Conservation (phyloP, 2,329 filamentous ascomycete genomes). For the Fusarium liriodendri region DNA sequence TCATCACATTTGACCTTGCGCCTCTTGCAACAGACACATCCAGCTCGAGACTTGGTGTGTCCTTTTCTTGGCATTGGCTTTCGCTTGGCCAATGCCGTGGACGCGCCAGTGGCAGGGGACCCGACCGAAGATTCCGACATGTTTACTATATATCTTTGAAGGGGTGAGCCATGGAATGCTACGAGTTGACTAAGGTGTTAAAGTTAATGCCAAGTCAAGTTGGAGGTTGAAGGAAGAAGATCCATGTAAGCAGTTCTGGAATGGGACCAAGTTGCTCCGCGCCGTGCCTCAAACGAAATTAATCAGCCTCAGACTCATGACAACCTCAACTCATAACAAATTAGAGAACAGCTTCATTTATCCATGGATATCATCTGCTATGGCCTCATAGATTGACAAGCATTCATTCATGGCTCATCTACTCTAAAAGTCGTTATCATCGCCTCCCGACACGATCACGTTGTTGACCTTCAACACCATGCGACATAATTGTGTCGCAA, state of each 20-base stretch:
- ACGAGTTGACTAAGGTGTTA: neutral
- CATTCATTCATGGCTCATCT: constrained; percentile 39
- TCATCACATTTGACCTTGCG: constrained; percentile 60
- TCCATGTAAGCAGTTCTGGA: constrained; percentile 16
- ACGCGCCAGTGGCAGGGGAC: neutral
- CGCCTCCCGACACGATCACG: constrained; percentile 89
- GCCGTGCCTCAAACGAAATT: constrained; percentile 3
- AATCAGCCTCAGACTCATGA: neutral
- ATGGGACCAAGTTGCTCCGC: constrained; percentile 13
- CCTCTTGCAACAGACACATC: constrained; percentile 48
- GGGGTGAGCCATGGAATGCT: neutral
- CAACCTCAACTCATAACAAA: neutral
- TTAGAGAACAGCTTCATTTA: constrained; percentile 15
- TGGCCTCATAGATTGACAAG: constrained; percentile 35
- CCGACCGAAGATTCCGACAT: constrained; percentile 3
- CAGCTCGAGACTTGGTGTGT: constrained; percentile 49
- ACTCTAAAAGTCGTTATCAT: constrained; percentile 85
- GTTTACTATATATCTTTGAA: neutral
- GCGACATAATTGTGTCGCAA: constrained; percentile 96
- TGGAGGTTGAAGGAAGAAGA: neutral
- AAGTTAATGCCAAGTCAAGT: neutral
- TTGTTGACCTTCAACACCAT: constrained; percentile 99
- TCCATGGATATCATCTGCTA: constrained; percentile 35
- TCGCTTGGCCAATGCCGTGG: constrained; percentile 29
- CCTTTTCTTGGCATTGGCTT: constrained; percentile 50